These are phyloP conservation scores for Candida pini DNA, from an alignment of 805 yeast species.

Conservation along the genomic window DNA sequence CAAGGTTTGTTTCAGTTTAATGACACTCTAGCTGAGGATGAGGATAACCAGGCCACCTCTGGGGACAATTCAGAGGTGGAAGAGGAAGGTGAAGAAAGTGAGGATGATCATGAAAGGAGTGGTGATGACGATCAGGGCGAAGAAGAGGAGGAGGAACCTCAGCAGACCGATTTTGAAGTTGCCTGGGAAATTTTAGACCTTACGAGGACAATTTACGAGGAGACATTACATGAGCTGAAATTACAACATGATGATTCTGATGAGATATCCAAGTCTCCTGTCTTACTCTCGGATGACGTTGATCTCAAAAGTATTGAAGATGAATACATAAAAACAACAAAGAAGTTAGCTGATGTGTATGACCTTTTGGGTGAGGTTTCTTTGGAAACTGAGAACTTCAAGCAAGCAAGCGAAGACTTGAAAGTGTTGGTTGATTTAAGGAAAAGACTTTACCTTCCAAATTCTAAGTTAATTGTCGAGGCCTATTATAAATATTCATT, in stretches of 20 bases:
- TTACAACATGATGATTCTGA: conserved; percentile 3
- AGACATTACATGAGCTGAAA: conserved; percentile 29
- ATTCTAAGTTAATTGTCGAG: conserved; percentile 61
- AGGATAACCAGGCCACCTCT: no score
- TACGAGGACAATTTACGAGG: conserved; percentile 61
- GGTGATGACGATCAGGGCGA: conserved; percentile 25
- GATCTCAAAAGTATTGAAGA: conserved; percentile 17
- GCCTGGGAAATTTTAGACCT: conserved; percentile 87
- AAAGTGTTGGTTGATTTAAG: conserved; percentile 50
- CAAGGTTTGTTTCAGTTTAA: conserved; percentile 20
- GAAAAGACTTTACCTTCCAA: conserved; percentile 42
- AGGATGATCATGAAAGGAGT: conserved; percentile 20
- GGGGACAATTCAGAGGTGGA: no score
- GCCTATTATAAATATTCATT: conserved; percentile 76
- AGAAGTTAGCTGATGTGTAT: conserved; percentile 65
- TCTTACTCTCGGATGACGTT: conserved; percentile 16
- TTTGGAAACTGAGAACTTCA: conserved; percentile 81
- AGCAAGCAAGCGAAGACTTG: conserved; percentile 71
- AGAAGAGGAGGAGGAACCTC: conserved; percentile 32
- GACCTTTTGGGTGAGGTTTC: conserved; percentile 86
- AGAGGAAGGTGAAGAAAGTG: conserved; percentile 13
- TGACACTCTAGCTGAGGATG: conserved; percentile 29
- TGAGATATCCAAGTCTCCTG: conserved; percentile 10
- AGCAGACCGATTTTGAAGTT: conserved; percentile 71
- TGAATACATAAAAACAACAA: conserved; percentile 32